These are phyloP conservation scores for Colletotrichum navitas DNA, from an alignment of 2,329 filamentous ascomycete species.

Conservation along the genomic window DNA sequence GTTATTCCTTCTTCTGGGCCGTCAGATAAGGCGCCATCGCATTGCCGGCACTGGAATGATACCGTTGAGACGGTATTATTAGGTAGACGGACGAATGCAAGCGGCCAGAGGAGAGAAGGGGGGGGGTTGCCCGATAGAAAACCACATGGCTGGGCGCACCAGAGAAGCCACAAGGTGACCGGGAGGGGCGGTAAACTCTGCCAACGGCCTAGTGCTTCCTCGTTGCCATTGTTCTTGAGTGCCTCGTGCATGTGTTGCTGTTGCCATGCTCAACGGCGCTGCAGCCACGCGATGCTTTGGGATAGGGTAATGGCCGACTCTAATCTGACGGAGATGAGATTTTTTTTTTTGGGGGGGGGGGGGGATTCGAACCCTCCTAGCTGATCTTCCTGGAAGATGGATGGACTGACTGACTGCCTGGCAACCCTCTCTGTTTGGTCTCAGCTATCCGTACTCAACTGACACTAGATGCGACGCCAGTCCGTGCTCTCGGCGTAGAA, in stretches of 20 bases:
- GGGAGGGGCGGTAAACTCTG: conserved; percentile 21
- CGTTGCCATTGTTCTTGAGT: conserved; percentile 29
- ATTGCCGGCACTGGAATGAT: conserved; percentile 21
- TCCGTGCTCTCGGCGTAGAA: conserved; percentile 37
- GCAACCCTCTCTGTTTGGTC: conserved; percentile 29
- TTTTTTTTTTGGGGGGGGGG: not conserved
- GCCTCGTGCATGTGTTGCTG: conserved; percentile 29
- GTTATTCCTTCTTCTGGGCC: not conserved
- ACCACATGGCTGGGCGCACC: conserved; percentile 41
- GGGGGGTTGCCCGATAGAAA: conserved; percentile 5
- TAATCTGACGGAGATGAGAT: conserved; percentile 22
- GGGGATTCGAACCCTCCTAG: conserved; percentile 14
- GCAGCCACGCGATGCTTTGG: conserved; percentile 31
- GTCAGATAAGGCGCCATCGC: conserved; percentile 2
- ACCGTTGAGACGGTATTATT: conserved; percentile 20
- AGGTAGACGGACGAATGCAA: conserved; percentile 20
- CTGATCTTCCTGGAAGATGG: conserved; percentile 1
- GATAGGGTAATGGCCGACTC: conserved; percentile 8
- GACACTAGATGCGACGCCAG: conserved; percentile 38
- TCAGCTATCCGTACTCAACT: conserved; percentile 17
- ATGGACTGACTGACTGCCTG: conserved; percentile 1
- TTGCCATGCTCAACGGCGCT: conserved; percentile 36
- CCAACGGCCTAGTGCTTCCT: conserved; percentile 33
- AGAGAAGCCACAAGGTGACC: conserved; percentile 31
- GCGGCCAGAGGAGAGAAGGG: conserved; percentile 21